Evolutionary conservation across 1,284 basidiomycete genomes (phyloP).

Genomic region (Irpex sp.): DNA sequence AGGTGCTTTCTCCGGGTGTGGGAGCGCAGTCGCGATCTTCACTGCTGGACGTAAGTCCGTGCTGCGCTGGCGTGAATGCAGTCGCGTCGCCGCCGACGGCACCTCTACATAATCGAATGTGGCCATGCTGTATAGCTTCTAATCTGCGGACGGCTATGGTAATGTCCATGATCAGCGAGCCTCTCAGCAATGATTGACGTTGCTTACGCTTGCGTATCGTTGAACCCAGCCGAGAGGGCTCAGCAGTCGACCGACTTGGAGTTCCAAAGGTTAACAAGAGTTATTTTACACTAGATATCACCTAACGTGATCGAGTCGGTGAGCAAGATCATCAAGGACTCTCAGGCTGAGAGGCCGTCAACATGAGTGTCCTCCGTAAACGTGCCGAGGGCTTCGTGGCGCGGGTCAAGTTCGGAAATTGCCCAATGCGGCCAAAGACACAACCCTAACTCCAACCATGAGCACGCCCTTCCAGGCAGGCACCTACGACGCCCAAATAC

Average conservation of each 20-base stretch:
- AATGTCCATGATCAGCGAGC: too few species aligned
- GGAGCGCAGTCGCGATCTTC: conserved; percentile 42
- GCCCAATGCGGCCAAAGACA: not conserved
- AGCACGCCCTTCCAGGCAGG: not conserved
- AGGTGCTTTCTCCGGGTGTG: conserved; percentile 29
- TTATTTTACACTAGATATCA: too few species aligned
- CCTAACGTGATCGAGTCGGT: too few species aligned
- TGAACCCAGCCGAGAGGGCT: too few species aligned
- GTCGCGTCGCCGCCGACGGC: conserved; percentile 41
- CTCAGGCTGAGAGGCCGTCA: too few species aligned
- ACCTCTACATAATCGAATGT: conserved; percentile 51
- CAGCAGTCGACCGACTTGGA: too few species aligned
- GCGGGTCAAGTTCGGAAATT: not conserved
- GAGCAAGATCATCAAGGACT: too few species aligned
- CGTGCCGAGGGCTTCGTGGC: not conserved
- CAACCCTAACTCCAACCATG: not conserved
- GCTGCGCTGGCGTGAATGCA: conserved; percentile 27
- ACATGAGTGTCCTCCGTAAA: too few species aligned
- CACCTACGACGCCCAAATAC: conserved; percentile 1
- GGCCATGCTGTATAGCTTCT: conserved; percentile 28
- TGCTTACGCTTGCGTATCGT: too few species aligned
- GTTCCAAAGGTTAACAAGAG: too few species aligned
- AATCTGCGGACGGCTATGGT: not conserved
- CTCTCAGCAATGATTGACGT: too few species aligned
- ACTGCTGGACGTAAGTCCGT: conserved; percentile 35